Evolutionary conservation across 2,329 filamentous ascomycete genomes (phyloP).

Genomic region (Aureobasidium subglaciale): DNA sequence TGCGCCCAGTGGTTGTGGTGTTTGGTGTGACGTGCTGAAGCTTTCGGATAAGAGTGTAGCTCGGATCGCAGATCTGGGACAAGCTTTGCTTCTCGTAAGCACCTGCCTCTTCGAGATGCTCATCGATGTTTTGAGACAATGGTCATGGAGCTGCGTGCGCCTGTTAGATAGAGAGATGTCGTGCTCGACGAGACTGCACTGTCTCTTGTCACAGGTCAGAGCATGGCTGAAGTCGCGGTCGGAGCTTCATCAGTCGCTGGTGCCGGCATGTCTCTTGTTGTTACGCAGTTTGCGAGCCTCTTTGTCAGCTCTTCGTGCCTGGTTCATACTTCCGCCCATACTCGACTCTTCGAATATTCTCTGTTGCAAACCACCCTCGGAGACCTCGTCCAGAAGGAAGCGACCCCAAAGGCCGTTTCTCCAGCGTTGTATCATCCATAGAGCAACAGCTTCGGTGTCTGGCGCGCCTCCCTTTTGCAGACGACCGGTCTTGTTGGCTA

Average conservation of each 20-base stretch:
- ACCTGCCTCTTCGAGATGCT: not conserved
- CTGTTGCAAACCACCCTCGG: constrained; percentile 51
- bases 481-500: constrained; percentile 69
- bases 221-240: too few relatives aligned
- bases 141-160: not conserved
- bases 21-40: not conserved
- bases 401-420: constrained; percentile 66
- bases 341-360: constrained; percentile 39
- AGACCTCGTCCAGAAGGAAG: constrained; percentile 74
- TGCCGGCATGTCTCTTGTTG: not conserved
- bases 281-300: constrained; percentile 30
- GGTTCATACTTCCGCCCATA: constrained; percentile 54
- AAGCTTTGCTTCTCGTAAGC: not conserved
- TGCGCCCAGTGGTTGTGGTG: not conserved
- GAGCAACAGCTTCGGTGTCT: constrained; percentile 64
- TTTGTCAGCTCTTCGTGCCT: constrained; percentile 62
- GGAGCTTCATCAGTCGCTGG: not conserved
- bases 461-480: constrained; percentile 65
- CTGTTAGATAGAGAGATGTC: not conserved
- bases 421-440: constrained; percentile 79
- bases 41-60: not conserved
- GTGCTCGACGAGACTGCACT: too few relatives aligned
- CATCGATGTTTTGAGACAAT: not conserved
- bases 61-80: not conserved
- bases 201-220: too few relatives aligned